Evolutionary conservation across 2,329 filamentous ascomycete species (phyloP), one percentile per base, ranked within the genome.

Genomic region (Mollisiaceae sp.): DNA sequence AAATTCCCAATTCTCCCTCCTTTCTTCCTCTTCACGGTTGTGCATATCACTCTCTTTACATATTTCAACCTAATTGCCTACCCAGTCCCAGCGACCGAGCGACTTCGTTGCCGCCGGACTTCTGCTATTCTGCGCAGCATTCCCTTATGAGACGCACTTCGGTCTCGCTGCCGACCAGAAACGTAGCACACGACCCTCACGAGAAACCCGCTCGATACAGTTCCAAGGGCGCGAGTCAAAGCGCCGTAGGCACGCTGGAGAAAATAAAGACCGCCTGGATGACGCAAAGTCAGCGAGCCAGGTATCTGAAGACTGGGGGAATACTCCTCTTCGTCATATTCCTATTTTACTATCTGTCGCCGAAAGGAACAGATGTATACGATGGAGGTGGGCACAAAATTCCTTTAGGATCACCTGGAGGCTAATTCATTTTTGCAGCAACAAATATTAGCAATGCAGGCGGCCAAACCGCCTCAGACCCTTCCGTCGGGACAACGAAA

Each of bases 401-500:
- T 52, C 39, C 20, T 27, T 39, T 59, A 38, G 4, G 12, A 20
- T 45, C 38, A 2, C 35, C 24, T 15, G 36, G 41, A 32, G 14
- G 54, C 60, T 67, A 57, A 64, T 41, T 67, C 38, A 64, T 18
- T 2, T 22, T 2, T 43, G 20, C 35, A 74, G 74, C 65, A 24
- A 57, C 67, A 45, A 65, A 61, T 54, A 67, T 72, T 64, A 68
- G 65, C 50, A 74, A 64, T 68, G 39, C 66, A 22, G 76, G 80
- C 67, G 86, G 86, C 69, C 86, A 89, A 75, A 75, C 77, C 1
- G 82, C 86, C 39, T 78, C 83, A 60, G 87, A 92, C 73, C 82
- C 85, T 32, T 86, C 88, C 9, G 85, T 89, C 74, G 86, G 86
- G 71, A 89, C 91, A 69, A 83, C 86, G 52, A 91, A 87, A 80